phyloP scores from a whole-genome alignment of 2,329 filamentous ascomycete species.

The Paraconiothyrium brasiliense region DNA sequence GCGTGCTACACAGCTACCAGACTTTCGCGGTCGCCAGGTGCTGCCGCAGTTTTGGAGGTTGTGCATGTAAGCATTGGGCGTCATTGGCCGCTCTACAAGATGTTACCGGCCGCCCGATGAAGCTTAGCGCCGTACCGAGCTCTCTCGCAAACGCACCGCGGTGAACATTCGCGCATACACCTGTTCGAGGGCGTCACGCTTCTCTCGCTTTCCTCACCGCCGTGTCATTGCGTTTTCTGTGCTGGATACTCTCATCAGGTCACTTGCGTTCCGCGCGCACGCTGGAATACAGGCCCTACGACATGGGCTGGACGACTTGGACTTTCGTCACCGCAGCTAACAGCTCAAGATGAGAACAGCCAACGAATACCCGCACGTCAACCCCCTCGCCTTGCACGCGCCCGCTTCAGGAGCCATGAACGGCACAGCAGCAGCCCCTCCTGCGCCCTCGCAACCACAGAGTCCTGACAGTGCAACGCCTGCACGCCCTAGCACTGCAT shows the following conservation, averaged over 20 bases:
- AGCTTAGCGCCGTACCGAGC: neutral
- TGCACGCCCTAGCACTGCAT: slow-evolving; percentile 41
- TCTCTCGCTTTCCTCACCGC: slow-evolving; percentile 10
- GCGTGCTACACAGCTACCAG: neutral
- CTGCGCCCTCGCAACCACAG: slow-evolving; percentile 26
- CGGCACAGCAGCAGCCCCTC: slow-evolving; percentile 18
- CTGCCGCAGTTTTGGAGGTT: neutral
- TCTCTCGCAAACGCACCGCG: slow-evolving; percentile 1
- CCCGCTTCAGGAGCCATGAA: slow-evolving; percentile 32
- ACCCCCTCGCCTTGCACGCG: slow-evolving; percentile 41
- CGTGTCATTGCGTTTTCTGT: neutral
- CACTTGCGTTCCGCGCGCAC: slow-evolving; percentile 15
- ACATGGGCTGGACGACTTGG: slow-evolving; percentile 41
- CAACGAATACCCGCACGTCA: slow-evolving; percentile 27
- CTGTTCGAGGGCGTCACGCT: neutral
- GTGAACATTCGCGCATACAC: neutral
- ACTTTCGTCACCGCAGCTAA: slow-evolving; percentile 31
- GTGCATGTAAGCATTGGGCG: neutral
- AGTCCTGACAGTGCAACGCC: slow-evolving; percentile 24
- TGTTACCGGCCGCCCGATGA: neutral
- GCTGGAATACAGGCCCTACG: slow-evolving; percentile 23
- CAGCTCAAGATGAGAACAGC: slow-evolving; percentile 44
- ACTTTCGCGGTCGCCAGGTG: no score
- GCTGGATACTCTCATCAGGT: neutral
- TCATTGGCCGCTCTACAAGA: neutral